Evolutionary conservation across 2,329 filamentous ascomycete species (phyloP).

Genomic region (Corynespora cassiicola): DNA sequence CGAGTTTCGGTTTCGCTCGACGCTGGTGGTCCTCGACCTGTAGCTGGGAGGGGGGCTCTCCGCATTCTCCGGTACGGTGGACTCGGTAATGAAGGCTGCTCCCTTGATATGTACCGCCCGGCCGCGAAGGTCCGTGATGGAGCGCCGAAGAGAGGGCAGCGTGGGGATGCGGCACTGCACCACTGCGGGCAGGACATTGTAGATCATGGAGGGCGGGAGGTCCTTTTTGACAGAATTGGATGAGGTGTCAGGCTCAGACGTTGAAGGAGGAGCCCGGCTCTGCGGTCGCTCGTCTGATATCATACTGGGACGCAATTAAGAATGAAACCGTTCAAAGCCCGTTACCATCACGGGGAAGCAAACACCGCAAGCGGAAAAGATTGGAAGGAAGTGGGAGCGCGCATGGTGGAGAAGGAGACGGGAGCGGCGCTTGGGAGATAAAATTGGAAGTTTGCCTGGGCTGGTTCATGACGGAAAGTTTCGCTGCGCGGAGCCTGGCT

Average conservation of each 20-base stretch:
- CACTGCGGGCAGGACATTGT: constrained; percentile 60
- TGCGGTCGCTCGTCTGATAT: constrained; percentile 1
- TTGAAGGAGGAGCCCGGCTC: too few relatives aligned
- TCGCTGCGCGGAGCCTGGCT: constrained; percentile 1
- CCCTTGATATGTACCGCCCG: constrained; percentile 23
- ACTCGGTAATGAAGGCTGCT: constrained; percentile 21
- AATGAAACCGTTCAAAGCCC: background rate
- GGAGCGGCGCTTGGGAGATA: constrained; percentile 7
- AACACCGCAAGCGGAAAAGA: constrained; percentile 11
- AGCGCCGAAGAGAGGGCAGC: constrained; percentile 56
- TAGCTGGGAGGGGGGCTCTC: constrained; percentile 48
- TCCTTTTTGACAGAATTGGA: constrained; percentile 16
- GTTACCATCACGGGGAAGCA: too few relatives aligned
- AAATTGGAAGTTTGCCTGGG: constrained; percentile 1
- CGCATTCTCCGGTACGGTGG: constrained; percentile 24
- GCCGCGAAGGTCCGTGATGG: constrained; percentile 34
- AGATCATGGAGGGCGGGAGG: constrained; percentile 54
- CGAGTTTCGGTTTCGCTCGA: constrained; percentile 21
- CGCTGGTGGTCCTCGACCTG: constrained; percentile 29
- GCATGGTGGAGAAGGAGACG: constrained; percentile 2
- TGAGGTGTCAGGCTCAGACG: constrained; percentile 12
- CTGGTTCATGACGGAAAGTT: constrained; percentile 9
- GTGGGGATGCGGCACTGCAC: constrained; percentile 60
- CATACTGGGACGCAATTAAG: constrained; percentile 3
- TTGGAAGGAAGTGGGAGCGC: background rate